Percentiles rank a stretch among this genome's conserved stretches.
Evolutionary conservation across 805 yeast species (phyloP).

Genomic region (Metahyphopichia silvanorum): DNA sequence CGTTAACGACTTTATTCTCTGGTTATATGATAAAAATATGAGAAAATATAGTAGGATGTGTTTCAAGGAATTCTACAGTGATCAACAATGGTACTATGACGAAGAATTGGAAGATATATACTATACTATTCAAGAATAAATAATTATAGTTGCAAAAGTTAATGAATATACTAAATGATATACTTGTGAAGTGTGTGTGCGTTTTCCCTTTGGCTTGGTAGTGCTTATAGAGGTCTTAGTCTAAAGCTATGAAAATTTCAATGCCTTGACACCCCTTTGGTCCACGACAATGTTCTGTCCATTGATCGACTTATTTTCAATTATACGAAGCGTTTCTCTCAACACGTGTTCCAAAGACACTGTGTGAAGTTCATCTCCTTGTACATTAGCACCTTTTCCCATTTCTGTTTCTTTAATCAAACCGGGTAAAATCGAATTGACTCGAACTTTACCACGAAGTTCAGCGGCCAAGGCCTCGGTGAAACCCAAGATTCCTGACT

Average conservation of each 20-base stretch:
- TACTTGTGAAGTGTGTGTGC: too few species aligned
- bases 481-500: constrained; percentile 67
- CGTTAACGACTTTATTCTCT: constrained; percentile 10
- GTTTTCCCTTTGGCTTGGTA: too few species aligned
- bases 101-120: too few species aligned
- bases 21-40: constrained; percentile 11
- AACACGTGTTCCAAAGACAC: constrained; percentile 28
- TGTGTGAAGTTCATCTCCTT: constrained; percentile 14
- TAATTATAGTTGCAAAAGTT: too few species aligned
- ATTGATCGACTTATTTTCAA: constrained; percentile 21
- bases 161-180: too few species aligned
- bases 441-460: constrained; percentile 51
- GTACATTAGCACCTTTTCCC: constrained; percentile 36
- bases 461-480: constrained; percentile 60
- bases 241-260: too few species aligned
- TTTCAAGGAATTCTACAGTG: not conserved
- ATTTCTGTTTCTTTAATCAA: constrained; percentile 65
- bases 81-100: too few species aligned
- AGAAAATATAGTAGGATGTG: not conserved
- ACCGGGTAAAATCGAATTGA: constrained; percentile 70
- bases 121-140: too few species aligned
- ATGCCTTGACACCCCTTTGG: not conserved
- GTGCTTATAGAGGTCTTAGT: too few species aligned
- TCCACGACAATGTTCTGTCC: constrained; percentile 16
- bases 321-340: constrained; percentile 15